Percentiles rank a stretch among this genome's conserved stretches.
Evolutionary conservation across 305 asterid genomes (phyloP).

Genomic region (Nicotiana rustica): DNA sequence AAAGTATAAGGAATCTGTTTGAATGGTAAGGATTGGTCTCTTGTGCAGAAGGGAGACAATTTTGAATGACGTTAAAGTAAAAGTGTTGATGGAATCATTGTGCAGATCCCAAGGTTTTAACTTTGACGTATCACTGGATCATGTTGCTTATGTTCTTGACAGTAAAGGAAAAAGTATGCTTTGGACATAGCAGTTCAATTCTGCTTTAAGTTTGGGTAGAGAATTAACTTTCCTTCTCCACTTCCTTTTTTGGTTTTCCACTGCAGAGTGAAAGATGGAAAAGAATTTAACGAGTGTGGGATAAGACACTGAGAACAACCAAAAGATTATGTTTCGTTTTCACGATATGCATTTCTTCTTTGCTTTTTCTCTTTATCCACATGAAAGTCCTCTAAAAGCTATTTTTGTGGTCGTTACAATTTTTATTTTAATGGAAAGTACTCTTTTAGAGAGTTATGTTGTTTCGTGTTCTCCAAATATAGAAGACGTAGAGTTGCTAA

Average conservation of each 20-base stretch:
- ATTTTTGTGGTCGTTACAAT: neutral
- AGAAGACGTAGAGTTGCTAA: neutral
- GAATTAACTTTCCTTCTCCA: conserved; percentile 1
- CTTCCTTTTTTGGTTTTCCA: neutral
- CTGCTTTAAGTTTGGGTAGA: neutral
- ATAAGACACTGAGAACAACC: conserved; percentile 10
- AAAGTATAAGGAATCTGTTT: conserved; percentile 35
- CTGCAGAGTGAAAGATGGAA: conserved; percentile 7
- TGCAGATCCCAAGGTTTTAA: conserved; percentile 45
- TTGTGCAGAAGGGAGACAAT: conserved; percentile 40
- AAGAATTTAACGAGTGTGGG: neutral
- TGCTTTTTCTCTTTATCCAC: neutral
- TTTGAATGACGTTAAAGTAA: conserved; percentile 40
- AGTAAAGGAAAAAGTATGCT: conserved; percentile 20
- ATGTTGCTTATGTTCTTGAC: conserved; percentile 35
- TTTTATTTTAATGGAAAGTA: neutral
- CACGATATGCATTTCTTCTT: neutral
- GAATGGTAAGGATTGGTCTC: conserved; percentile 25
- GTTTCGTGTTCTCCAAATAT: no score
- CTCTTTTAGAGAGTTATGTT: no score
- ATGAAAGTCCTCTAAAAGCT: neutral
- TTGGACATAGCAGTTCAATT: neutral
- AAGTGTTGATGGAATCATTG: conserved; percentile 24
- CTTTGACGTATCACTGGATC: conserved; percentile 34
- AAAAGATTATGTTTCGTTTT: neutral